Evolutionary conservation across 148 eudicot genomes (phyloP).

Genomic region (Gaultheria prostrata): DNA sequence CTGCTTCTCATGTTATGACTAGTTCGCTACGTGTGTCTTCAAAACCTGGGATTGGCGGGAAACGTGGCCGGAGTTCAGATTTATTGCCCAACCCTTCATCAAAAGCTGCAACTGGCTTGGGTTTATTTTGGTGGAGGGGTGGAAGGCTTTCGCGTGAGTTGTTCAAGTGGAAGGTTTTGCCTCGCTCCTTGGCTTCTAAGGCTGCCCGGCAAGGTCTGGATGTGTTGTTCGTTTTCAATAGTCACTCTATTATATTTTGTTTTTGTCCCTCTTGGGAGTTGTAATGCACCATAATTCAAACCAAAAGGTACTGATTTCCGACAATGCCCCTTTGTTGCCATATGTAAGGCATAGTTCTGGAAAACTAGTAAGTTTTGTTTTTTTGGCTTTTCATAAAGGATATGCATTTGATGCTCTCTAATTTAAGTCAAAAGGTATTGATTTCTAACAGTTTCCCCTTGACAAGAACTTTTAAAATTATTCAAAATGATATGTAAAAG

Average conservation of each 20-base stretch:
- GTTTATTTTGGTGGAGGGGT: slow-evolving; percentile 94
- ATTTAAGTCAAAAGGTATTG: neutral
- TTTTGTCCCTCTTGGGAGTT: neutral
- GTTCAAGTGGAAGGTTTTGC: slow-evolving; percentile 82
- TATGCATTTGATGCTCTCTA: neutral
- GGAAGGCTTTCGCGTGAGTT: slow-evolving; percentile 73
- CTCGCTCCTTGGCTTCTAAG: slow-evolving; percentile 62
- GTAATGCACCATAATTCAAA: neutral
- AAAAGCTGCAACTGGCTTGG: slow-evolving; percentile 53
- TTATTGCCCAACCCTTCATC: slow-evolving; percentile 35
- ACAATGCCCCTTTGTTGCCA: neutral
- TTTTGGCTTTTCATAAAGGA: neutral
- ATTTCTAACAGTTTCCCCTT: neutral
- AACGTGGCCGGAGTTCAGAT: slow-evolving; percentile 43
- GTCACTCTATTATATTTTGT: neutral
- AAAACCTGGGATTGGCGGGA: slow-evolving; percentile 47
- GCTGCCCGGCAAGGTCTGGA: slow-evolving; percentile 87
- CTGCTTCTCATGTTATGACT: slow-evolving; percentile 63
- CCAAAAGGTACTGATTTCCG: neutral
- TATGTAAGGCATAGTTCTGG: neutral
- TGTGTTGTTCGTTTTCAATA: neutral
- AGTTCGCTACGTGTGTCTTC: slow-evolving; percentile 47
- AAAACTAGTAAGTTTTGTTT: neutral
- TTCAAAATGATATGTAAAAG: neutral
- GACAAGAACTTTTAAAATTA: neutral